Base-by-base conservation (phyloP, 495 filamentous ascomycete genomes). In the Penicillium manginii region DNA sequence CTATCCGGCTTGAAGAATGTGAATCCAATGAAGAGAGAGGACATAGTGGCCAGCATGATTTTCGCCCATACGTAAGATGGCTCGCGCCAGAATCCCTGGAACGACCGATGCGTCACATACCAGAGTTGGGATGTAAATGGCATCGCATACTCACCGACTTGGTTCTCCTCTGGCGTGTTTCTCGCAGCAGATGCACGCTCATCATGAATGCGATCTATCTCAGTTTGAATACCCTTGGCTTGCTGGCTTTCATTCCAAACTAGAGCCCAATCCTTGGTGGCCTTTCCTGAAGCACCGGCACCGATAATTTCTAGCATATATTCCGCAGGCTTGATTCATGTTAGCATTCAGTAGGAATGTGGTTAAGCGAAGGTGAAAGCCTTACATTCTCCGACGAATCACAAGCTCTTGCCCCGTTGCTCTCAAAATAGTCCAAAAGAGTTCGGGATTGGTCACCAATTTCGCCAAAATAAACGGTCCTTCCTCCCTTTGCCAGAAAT, bases 261-360 rank as follows among this genome's bases (percentile, higher is more conserved):
- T 39, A 84, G 57, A 59, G 83, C 80, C 92, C 92, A 97, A 70
- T 97, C 90, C 56, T 87, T 82, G 1, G 88, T 86, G 0, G 92
- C 87, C 45, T 90, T 90, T 49, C 90, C 91, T 19, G 72, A 68
- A 19, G 73, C 69, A 52, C 70, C 73, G 9, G 70, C 72, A 50
- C 74, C 72, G n/a, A 92, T 93, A 53, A 91, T 86, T 60, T 96
- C 91, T 11, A 97, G 78, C 87, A 96, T 96, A 85, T 90, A 96
- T 71, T 97, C 93, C 14, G 93, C 93, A 22, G 91, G 91, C 73
- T 77, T 31, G 35, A 23, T 21, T 9, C 21, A 22, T 33, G 35
- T 71, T 51, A 73, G 64, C 22, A 63, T 33, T 23, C 5, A 7
- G 10, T 15, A 23, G 8, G 1, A 21, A 29, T 21, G 10, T 23